Evolutionary conservation across 176 grass and related monocot species (phyloP).

Genomic region (Rhynchospora breviuscula): DNA sequence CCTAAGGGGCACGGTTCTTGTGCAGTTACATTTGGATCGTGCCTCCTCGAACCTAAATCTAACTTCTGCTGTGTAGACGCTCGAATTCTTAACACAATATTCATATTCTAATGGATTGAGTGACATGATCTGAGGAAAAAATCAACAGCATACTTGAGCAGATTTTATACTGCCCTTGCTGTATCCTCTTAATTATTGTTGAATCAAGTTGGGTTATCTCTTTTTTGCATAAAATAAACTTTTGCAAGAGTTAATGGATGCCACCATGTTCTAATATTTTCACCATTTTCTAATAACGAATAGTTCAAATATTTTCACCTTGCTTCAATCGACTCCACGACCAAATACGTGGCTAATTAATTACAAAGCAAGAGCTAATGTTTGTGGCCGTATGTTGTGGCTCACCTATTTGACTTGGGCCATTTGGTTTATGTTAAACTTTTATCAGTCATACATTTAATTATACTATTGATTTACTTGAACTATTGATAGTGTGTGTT

Average conservation of each 20-base stretch:
- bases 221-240: background rate
- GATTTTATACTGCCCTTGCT: background rate
- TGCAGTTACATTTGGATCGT: too few species aligned
- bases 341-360: background rate
- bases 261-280: background rate
- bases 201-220: background rate
- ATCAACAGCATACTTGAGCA: background rate
- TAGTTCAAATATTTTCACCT: background rate
- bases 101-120: background rate
- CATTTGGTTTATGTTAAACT: background rate
- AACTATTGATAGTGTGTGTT: too few species aligned
- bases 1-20: too few species aligned
- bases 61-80: too few species aligned
- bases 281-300: background rate
- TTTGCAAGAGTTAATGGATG: background rate
- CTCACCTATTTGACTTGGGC: background rate
- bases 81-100: too few species aligned
- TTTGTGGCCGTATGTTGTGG: slow-evolving; percentile 10
- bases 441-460: too few species aligned
- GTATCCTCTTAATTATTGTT: background rate
- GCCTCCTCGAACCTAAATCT: too few species aligned
- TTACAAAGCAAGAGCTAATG: background rate
- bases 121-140: background rate
- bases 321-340: background rate
- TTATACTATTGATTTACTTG: too few species aligned